phyloP scores from a whole-genome alignment of 2,329 filamentous ascomycete species.

The Nemania abortiva region DNA sequence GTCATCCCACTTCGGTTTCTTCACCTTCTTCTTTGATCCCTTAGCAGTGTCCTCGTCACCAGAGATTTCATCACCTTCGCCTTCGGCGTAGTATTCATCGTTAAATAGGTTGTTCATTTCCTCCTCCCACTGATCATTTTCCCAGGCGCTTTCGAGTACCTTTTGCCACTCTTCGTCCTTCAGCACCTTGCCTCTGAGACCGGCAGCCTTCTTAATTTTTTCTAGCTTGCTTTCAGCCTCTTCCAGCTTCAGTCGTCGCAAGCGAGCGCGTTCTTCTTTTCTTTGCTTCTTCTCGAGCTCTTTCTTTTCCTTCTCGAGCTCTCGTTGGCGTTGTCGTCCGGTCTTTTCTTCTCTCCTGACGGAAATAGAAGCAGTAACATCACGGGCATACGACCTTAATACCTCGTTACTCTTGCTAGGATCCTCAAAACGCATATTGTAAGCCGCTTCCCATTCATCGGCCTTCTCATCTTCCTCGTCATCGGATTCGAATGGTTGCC shows the following conservation, averaged over 20 bases:
- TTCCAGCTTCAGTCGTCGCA: constrained; percentile 90
- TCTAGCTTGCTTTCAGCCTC: constrained; percentile 88
- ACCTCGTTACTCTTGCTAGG: constrained; percentile 89
- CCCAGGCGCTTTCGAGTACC: constrained; percentile 89
- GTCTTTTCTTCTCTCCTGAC: constrained; percentile 87
- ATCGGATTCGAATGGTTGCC: constrained; percentile 91
- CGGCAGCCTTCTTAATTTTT: constrained; percentile 90
- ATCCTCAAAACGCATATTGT: constrained; percentile 96
- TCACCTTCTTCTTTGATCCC: constrained; percentile 68
- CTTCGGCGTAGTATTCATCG: constrained; percentile 86
- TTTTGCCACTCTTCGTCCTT: constrained; percentile 84
- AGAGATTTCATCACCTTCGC: constrained; percentile 68
- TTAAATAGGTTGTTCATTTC: constrained; percentile 92
- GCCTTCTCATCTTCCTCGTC: constrained; percentile 79
- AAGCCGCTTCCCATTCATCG: constrained; percentile 90
- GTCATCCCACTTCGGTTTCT: constrained; percentile 94
- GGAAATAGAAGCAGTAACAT: constrained; percentile 82
- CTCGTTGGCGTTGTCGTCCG: constrained; percentile 80
- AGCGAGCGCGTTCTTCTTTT: constrained; percentile 82
- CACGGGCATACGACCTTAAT: constrained; percentile 88
- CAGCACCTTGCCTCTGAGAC: constrained; percentile 74
- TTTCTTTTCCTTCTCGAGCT: constrained; percentile 80
- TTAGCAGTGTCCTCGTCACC: constrained; percentile 66
- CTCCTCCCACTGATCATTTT: constrained; percentile 88
- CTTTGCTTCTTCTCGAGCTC: constrained; percentile 82